Conservation (phyloP, 768 basidiomycete species). For the Thelephora ganbajun region DNA sequence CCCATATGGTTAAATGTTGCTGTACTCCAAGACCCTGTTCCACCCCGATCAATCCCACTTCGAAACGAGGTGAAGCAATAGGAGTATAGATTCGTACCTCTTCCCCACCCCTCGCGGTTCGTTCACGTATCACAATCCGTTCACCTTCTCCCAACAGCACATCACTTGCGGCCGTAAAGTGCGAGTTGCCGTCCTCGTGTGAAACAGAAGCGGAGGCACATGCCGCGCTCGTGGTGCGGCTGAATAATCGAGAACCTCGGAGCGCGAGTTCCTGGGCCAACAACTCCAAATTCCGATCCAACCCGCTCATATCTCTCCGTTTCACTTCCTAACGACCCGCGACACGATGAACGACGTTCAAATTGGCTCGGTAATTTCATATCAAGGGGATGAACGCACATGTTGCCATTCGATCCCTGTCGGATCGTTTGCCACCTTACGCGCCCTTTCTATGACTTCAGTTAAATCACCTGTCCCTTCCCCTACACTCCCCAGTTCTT, state of each 20-base stretch:
- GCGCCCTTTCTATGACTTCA: slow-evolving; percentile 33
- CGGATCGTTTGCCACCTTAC: slow-evolving; percentile 31
- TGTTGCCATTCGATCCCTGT: slow-evolving; percentile 34
- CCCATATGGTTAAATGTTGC: slow-evolving; percentile 9
- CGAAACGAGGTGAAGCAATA: background rate
- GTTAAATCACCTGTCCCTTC: slow-evolving; percentile 21
- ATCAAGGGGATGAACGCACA: slow-evolving; percentile 24
- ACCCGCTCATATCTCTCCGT: slow-evolving; percentile 36
- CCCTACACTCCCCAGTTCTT: slow-evolving; percentile 32
- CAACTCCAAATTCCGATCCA: slow-evolving; percentile 57
- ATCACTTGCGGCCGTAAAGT: background rate
- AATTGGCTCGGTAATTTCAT: slow-evolving; percentile 1
- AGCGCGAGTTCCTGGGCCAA: slow-evolving; percentile 47
- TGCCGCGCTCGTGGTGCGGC: slow-evolving; percentile 45
- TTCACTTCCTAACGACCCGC: slow-evolving; percentile 25
- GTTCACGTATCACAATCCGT: slow-evolving; percentile 32
- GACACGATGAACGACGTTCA: slow-evolving; percentile 6
- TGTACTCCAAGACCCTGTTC: slow-evolving; percentile 18
- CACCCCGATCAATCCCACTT: background rate
- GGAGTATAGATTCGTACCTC: slow-evolving; percentile 35
- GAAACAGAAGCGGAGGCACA: slow-evolving; percentile 36
- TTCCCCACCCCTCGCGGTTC: slow-evolving; percentile 29
- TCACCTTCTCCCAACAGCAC: slow-evolving; percentile 1
- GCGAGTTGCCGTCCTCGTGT: background rate
- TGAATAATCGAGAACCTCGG: slow-evolving; percentile 49